Evolutionary conservation across 2,329 filamentous ascomycete genomes (phyloP).

Genomic region (Clonostachys chloroleuca): DNA sequence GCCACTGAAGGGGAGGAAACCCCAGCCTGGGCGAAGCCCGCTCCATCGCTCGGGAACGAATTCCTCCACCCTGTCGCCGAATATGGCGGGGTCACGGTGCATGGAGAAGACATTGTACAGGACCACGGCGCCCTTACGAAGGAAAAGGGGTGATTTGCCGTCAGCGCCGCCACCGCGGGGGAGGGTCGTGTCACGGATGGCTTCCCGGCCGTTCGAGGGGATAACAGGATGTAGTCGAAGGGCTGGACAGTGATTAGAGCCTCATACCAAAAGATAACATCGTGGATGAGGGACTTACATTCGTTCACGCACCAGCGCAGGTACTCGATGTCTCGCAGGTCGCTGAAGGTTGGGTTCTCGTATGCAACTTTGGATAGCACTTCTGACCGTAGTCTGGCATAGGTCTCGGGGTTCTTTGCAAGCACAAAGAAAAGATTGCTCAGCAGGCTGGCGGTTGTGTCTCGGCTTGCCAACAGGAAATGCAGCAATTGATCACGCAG

Average conservation of each 20-base stretch:
- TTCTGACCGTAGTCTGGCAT: conserved; percentile 37
- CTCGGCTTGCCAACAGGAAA: conserved; percentile 36
- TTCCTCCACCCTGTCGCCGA: conserved; percentile 25
- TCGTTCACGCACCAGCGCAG: conserved; percentile 53
- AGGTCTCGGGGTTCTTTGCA: conserved; percentile 31
- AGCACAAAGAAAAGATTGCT: conserved; percentile 37
- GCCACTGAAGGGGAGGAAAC: conserved; percentile 39
- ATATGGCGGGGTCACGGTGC: conserved; percentile 29
- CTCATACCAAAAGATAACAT: not conserved
- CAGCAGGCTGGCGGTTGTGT: conserved; percentile 39
- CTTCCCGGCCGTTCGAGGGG: conserved; percentile 36
- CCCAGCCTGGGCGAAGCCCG: conserved; percentile 30
- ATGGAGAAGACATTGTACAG: conserved; percentile 36
- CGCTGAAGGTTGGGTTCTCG: conserved; percentile 36
- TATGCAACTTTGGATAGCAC: conserved; percentile 21
- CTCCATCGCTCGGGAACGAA: conserved; percentile 36
- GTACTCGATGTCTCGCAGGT: conserved; percentile 48
- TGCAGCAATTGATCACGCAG: conserved; percentile 36
- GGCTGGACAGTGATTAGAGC: conserved; percentile 15
- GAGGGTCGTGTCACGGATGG: conserved; percentile 36
- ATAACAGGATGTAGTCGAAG: conserved; percentile 46
- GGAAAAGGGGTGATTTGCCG: conserved; percentile 39
- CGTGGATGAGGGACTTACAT: conserved; percentile 27
- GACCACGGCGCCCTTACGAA: conserved; percentile 39
- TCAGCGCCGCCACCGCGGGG: conserved; percentile 47